Conservation (phyloP, 2,329 filamentous ascomycete genomes). For the Bisporella sp. region DNA sequence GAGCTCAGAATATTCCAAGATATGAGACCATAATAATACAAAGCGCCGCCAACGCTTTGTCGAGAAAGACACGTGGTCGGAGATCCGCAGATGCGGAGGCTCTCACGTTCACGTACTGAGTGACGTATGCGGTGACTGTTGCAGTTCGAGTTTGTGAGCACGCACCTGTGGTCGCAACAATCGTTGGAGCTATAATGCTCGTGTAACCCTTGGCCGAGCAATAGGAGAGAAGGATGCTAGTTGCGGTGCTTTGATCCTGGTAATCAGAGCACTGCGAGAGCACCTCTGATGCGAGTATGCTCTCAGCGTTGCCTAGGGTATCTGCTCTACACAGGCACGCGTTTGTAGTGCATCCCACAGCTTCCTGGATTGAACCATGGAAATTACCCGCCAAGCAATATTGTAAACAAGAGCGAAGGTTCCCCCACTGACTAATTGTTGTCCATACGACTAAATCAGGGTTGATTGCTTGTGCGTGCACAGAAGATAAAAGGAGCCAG, state of each 20-base stretch:
- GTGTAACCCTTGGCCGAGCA: slow-evolving; percentile 1
- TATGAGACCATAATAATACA: too few relatives aligned
- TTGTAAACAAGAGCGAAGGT: neutral
- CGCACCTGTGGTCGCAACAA: slow-evolving; percentile 1
- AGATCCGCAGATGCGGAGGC: neutral
- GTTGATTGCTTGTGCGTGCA: neutral
- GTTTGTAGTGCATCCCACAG: neutral
- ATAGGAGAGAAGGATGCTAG: neutral
- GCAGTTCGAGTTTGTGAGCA: neutral
- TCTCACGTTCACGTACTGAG: neutral
- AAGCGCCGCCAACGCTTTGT: too few relatives aligned
- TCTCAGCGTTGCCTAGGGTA: neutral
- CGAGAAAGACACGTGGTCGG: neutral
- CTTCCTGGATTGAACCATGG: neutral
- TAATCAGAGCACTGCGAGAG: neutral
- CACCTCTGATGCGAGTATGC: neutral
- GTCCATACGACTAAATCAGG: slow-evolving; percentile 1
- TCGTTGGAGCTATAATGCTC: neutral
- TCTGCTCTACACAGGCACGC: slow-evolving; percentile 1
- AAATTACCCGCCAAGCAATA: neutral
- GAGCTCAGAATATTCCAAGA: too few relatives aligned
- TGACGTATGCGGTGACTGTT: slow-evolving; percentile 1
- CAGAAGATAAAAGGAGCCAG: too few relatives aligned
- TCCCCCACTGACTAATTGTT: neutral
- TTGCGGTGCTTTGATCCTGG: neutral